Evolutionary conservation across 23 red algal species (phyloP).

Genomic region (Gracilaria domingensis): DNA sequence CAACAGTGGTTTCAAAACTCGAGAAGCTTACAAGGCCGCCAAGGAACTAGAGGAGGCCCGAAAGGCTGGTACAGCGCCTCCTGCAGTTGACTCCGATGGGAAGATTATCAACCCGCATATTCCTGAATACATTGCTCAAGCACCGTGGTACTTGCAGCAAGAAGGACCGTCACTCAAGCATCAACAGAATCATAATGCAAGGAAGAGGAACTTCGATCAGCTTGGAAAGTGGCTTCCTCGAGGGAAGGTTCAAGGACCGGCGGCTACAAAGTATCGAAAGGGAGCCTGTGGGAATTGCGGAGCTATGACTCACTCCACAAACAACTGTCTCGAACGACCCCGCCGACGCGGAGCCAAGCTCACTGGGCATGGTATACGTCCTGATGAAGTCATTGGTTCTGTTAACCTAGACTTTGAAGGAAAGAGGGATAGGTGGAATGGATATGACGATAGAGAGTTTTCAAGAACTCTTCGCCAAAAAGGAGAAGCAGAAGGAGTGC

Average conservation of each 20-base stretch:
- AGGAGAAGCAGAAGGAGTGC: slow-evolving; percentile 27
- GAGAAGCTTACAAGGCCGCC: slow-evolving; percentile 86
- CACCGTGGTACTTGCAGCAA: slow-evolving; percentile 86
- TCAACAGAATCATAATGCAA: slow-evolving; percentile 76
- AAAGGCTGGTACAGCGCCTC: slow-evolving; percentile 81
- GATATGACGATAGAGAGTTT: slow-evolving; percentile 79
- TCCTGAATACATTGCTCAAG: slow-evolving; percentile 92
- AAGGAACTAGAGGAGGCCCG: slow-evolving; percentile 95
- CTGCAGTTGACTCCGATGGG: slow-evolving; percentile 87
- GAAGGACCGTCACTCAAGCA: slow-evolving; percentile 86
- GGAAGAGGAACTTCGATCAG: slow-evolving; percentile 60
- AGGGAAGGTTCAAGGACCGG: slow-evolving; percentile 58
- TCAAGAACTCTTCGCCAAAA: slow-evolving; percentile 26
- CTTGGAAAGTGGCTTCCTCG: slow-evolving; percentile 84
- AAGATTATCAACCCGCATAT: slow-evolving; percentile 97
- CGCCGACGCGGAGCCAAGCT: slow-evolving; percentile 71
- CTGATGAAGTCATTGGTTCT: slow-evolving; percentile 77
- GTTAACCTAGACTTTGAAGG: slow-evolving; percentile 85
- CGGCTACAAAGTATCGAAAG: slow-evolving; percentile 74
- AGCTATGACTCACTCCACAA: slow-evolving; percentile 73
- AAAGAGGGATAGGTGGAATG: slow-evolving; percentile 94
- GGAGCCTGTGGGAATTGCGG: slow-evolving; percentile 95
- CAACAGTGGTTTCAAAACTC: slow-evolving; percentile 58
- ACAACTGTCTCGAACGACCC: slow-evolving; percentile 88
- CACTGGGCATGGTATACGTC: slow-evolving; percentile 47